Evolutionary conservation across 192 early-diverging fungal genomes (phyloP).

Genomic region (Chytriomyces sp.): DNA sequence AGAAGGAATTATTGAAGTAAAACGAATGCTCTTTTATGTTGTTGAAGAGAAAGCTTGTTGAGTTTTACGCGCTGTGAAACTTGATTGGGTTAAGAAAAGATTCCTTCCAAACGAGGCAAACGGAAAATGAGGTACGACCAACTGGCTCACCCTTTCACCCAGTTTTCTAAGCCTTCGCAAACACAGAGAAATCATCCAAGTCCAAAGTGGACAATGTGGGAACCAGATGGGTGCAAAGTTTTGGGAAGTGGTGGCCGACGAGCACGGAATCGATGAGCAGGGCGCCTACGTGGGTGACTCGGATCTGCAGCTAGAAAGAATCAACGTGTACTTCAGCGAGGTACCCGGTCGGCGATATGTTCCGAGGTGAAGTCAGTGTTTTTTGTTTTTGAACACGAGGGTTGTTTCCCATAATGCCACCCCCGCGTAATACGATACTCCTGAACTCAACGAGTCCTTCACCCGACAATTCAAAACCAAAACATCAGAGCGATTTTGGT

Average conservation of each 20-base stretch:
- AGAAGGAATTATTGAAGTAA: too few relatives aligned
- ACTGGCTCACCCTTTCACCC: too few relatives aligned
- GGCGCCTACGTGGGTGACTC: slow-evolving; percentile 86
- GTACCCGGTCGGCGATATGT: slow-evolving; percentile 67
- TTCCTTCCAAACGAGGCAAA: too few relatives aligned
- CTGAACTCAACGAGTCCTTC: too few relatives aligned
- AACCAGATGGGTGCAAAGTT: slow-evolving; percentile 90
- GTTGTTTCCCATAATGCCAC: not conserved
- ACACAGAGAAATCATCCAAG: slow-evolving; percentile 86
- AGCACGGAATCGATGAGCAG: slow-evolving; percentile 84
- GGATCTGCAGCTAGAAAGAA: slow-evolving; percentile 90
- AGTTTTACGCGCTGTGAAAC: too few relatives aligned
- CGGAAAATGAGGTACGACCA: too few relatives aligned
- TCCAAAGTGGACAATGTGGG: slow-evolving; percentile 94
- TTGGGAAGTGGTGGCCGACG: slow-evolving; percentile 90
- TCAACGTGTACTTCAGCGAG: slow-evolving; percentile 99
- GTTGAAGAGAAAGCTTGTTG: too few relatives aligned
- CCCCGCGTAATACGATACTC: not conserved
- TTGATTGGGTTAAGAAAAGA: too few relatives aligned
- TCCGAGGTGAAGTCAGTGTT: slow-evolving; percentile 36
- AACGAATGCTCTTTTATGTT: too few relatives aligned
- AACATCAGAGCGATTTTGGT: slow-evolving; percentile 89
- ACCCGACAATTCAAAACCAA: too few relatives aligned
- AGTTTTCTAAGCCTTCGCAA: too few relatives aligned
- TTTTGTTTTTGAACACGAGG: not conserved